Conservation (phyloP, 768 basidiomycete genomes). For the Agaricus subrufescens region DNA sequence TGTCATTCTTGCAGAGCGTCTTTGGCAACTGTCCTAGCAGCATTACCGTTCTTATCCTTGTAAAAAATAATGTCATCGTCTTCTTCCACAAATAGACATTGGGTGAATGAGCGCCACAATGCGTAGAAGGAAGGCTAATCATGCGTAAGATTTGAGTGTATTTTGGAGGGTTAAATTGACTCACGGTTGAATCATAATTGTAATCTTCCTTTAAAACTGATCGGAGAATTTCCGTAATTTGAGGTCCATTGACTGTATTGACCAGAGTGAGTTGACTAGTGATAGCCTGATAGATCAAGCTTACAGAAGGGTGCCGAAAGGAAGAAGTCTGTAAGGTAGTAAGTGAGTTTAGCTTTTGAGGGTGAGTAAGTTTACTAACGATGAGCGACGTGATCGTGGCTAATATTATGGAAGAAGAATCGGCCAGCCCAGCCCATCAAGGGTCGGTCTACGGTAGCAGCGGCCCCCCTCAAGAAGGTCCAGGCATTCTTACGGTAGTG, state of each 20-base stretch:
- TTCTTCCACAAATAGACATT: conserved; percentile 53
- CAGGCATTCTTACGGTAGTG: conserved; percentile 46
- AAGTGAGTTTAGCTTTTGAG: background rate
- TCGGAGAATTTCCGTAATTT: conserved; percentile 44
- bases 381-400: conserved; percentile 35
- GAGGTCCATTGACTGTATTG: conserved; percentile 47
- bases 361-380: conserved; percentile 19
- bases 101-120: conserved; percentile 51
- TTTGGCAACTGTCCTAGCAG: conserved; percentile 26
- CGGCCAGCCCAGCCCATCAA: conserved; percentile 49
- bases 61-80: conserved; percentile 52
- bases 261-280: background rate
- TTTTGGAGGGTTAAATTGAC: conserved; percentile 4
- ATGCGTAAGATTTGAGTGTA: background rate
- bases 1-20: background rate
- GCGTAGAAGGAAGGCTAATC: conserved; percentile 37
- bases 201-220: conserved; percentile 45
- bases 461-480: conserved; percentile 49
- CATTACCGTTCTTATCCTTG: conserved; percentile 41
- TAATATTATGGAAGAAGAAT: conserved; percentile 52
- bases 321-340: conserved; percentile 33
- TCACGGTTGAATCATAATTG: conserved; percentile 52
- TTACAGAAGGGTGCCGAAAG: conserved; percentile 41
- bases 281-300: conserved; percentile 2
- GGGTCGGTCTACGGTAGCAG: conserved; percentile 48